These are phyloP conservation scores for Kluyveromyces lactis DNA, from an alignment of 805 yeast genomes.

Conservation along the genomic window DNA sequence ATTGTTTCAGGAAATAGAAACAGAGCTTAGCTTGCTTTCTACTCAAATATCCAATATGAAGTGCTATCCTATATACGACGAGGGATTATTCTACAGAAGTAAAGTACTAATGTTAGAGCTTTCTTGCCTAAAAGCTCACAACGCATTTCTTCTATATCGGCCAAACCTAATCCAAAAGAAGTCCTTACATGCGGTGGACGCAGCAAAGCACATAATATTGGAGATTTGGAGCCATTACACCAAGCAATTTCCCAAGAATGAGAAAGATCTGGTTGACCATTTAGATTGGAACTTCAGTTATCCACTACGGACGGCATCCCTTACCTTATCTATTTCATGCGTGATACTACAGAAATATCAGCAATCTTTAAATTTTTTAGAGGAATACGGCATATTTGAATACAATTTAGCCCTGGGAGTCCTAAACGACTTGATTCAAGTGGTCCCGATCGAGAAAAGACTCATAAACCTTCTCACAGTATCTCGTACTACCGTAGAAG, in stretches of 20 bases:
- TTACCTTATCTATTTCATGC: slow-evolving; percentile 5
- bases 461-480: not conserved
- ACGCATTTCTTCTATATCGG: slow-evolving; percentile 4
- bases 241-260: slow-evolving; percentile 1
- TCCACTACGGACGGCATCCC: slow-evolving; percentile 6
- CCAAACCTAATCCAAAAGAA: not conserved
- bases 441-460: slow-evolving; percentile 4
- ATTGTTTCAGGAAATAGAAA: not conserved
- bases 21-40: slow-evolving; percentile 1
- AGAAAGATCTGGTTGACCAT: slow-evolving; percentile 2
- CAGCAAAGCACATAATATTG: slow-evolving; percentile 3
- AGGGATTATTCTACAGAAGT: slow-evolving; percentile 2
- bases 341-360: slow-evolving; percentile 2
- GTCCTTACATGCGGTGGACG: slow-evolving; percentile 5
- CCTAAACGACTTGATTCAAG: slow-evolving; percentile 3
- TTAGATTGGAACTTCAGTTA: slow-evolving; percentile 7
- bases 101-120: slow-evolving; percentile 4
- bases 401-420: slow-evolving; percentile 5
- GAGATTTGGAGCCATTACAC: slow-evolving; percentile 7
- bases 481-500: not conserved
- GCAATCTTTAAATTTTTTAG: not conserved
- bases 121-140: slow-evolving; percentile 5
- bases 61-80: slow-evolving; percentile 1
- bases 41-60: not conserved
- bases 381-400: slow-evolving; percentile 1